A percentile compares a stretch with the other conserved stretches of the same genome.
phyloP scores from a whole-genome alignment of 352 stramenopile species.

The Elongisporangium undulatum region DNA sequence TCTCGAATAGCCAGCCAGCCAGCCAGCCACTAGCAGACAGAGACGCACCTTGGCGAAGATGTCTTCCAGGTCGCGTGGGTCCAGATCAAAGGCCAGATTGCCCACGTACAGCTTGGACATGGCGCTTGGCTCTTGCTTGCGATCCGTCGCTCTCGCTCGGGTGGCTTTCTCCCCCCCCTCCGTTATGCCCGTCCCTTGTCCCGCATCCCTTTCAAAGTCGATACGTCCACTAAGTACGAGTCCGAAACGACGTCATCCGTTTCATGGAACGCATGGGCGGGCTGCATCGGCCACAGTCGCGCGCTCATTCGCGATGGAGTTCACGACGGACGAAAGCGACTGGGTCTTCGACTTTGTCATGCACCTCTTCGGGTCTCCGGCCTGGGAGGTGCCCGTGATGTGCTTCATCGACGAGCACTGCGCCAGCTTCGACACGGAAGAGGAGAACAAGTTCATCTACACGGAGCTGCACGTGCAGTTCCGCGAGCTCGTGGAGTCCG shows the following conservation, averaged over 20 bases:
- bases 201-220: background rate
- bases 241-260: background rate
- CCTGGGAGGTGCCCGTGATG: conserved; percentile 86
- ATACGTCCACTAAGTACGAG: conserved; percentile 2
- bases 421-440: conserved; percentile 81
- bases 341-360: conserved; percentile 89
- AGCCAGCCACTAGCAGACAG: background rate
- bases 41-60: conserved; percentile 36
- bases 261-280: too few species aligned
- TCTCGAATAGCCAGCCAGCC: too few species aligned
- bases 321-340: conserved; percentile 65
- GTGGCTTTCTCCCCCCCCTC: background rate
- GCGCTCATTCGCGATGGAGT: conserved; percentile 17
- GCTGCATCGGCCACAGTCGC: too few species aligned
- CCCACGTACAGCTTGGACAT: conserved; percentile 58
- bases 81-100: conserved; percentile 52
- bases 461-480: conserved; percentile 83
- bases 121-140: background rate
- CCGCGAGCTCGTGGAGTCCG: conserved; percentile 67
- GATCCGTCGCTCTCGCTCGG: background rate
- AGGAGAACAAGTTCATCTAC: conserved; percentile 91
- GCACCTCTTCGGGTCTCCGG: conserved; percentile 83
- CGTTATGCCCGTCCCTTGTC: background rate
- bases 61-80: conserved; percentile 35
- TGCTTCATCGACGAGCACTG: conserved; percentile 90